phyloP scores from a whole-genome alignment of 2,329 filamentous ascomycete species.

The Colletotrichum sp. region DNA sequence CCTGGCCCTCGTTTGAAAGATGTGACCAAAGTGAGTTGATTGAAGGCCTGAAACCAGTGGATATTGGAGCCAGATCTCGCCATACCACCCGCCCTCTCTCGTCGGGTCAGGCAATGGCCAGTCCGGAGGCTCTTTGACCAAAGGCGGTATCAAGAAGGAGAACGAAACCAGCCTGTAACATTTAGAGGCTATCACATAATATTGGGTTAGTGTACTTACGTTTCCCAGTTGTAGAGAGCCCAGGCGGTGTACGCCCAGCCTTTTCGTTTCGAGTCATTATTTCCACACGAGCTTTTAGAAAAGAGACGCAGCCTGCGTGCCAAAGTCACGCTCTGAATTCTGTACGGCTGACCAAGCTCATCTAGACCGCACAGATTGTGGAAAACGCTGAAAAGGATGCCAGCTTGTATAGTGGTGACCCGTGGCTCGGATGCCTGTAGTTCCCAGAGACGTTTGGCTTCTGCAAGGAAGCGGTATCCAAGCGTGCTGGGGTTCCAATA shows the following conservation, averaged over 20 bases:
- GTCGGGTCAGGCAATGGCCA: constrained; percentile 32
- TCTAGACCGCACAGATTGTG: constrained; percentile 39
- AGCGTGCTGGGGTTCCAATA: constrained; percentile 40
- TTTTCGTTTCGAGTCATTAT: neutral
- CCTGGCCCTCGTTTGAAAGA: constrained; percentile 29
- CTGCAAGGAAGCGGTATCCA: constrained; percentile 38
- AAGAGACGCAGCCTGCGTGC: constrained; percentile 28
- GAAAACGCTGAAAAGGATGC: constrained; percentile 32
- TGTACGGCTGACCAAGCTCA: constrained; percentile 38
- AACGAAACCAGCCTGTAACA: constrained; percentile 25
- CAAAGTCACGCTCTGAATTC: constrained; percentile 33
- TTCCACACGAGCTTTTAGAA: neutral
- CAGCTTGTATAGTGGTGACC: constrained; percentile 41
- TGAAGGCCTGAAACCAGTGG: constrained; percentile 26
- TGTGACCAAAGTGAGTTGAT: constrained; percentile 27
- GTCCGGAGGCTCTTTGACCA: constrained; percentile 31
- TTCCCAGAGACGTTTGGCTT: constrained; percentile 43
- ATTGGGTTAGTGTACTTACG: neutral
- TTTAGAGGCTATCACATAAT: neutral
- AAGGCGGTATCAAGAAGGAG: constrained; percentile 28
- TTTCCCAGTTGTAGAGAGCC: neutral
- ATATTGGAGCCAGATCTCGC: constrained; percentile 40
- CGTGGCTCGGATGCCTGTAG: constrained; percentile 28
- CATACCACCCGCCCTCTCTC: constrained; percentile 30
- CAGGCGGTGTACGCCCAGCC: neutral